Conservation (phyloP, 2,329 filamentous ascomycete genomes). For the Oidium heveae region DNA sequence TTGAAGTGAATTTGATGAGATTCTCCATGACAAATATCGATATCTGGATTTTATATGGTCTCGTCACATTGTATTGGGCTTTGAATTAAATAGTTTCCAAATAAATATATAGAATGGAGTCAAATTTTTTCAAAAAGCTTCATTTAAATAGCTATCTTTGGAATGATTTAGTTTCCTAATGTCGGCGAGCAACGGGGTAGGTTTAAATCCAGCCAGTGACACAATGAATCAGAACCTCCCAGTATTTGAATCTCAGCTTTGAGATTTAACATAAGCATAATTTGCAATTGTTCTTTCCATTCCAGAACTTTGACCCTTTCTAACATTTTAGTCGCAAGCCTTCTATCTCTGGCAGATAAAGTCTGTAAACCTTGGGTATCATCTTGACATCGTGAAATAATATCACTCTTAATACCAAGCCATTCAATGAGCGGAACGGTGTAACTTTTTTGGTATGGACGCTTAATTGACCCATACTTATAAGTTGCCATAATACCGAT, state of each 20-base stretch:
- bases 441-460: conserved; percentile 31
- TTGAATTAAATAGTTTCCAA: too few relatives aligned
- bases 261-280: conserved; percentile 46
- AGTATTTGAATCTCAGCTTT: conserved; percentile 60
- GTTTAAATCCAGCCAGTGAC: conserved; percentile 11
- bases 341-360: conserved; percentile 21
- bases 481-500: conserved; percentile 51
- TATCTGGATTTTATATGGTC: too few relatives aligned
- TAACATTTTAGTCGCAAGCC: conserved; percentile 28
- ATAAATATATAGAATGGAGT: too few relatives aligned
- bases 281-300: conserved; percentile 30
- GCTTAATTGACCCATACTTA: conserved; percentile 37
- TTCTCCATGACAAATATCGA: too few relatives aligned
- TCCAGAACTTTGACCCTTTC: conserved; percentile 15
- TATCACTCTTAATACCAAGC: conserved; percentile 28
- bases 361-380: conserved; percentile 2
- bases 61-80: too few relatives aligned
- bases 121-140: too few relatives aligned
- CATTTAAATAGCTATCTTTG: too few relatives aligned
- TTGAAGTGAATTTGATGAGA: too few relatives aligned
- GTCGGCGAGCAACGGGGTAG: not conserved
- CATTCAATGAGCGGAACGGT: conserved; percentile 29
- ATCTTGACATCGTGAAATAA: conserved; percentile 5
- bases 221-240: conserved; percentile 17
- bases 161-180: too few relatives aligned